These are phyloP conservation scores for Naganishia sp. DNA, from an alignment of 1,284 basidiomycete genomes.

Conservation along the genomic window DNA sequence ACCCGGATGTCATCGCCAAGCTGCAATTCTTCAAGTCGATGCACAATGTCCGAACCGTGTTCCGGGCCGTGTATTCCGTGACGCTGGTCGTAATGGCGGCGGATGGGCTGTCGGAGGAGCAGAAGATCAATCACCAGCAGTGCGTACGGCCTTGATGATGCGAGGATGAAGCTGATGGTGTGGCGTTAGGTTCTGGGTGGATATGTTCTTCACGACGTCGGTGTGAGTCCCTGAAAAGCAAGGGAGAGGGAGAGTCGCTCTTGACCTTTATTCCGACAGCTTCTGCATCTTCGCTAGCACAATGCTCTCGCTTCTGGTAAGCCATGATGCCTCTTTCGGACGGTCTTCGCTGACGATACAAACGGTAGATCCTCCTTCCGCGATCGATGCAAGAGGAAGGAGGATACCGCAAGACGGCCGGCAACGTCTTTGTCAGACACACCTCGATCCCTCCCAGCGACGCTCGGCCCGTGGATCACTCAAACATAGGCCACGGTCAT, in stretches of 20 bases:
- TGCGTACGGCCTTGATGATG: neutral
- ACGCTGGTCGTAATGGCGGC: constrained; percentile 37
- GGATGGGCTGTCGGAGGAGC: constrained; percentile 37
- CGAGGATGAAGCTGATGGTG: neutral
- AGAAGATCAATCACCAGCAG: constrained; percentile 37
- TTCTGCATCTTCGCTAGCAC: constrained; percentile 40
- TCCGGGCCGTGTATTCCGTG: constrained; percentile 39
- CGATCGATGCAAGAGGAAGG: constrained; percentile 40
- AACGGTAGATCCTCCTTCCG: constrained; percentile 40
- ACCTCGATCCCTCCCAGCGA: constrained; percentile 11
- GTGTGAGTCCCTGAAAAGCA: constrained; percentile 16
- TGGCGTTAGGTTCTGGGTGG: constrained; percentile 36
- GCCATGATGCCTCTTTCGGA: constrained; percentile 2
- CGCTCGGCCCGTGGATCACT: neutral
- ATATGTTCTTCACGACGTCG: constrained; percentile 36
- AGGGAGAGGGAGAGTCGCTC: too few relatives aligned
- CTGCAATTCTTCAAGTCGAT: constrained; percentile 42
- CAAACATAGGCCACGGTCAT: neutral
- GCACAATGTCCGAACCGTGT: constrained; percentile 41
- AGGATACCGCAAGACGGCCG: constrained; percentile 13
- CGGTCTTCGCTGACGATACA: neutral
- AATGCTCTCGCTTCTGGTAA: constrained; percentile 40
- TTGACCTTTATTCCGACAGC: neutral
- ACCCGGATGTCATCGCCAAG: constrained; percentile 42
- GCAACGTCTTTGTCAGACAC: constrained; percentile 31